phyloP scores from a whole-genome alignment of 169 alveolate genomes.

The Toxoplasma gondii region DNA sequence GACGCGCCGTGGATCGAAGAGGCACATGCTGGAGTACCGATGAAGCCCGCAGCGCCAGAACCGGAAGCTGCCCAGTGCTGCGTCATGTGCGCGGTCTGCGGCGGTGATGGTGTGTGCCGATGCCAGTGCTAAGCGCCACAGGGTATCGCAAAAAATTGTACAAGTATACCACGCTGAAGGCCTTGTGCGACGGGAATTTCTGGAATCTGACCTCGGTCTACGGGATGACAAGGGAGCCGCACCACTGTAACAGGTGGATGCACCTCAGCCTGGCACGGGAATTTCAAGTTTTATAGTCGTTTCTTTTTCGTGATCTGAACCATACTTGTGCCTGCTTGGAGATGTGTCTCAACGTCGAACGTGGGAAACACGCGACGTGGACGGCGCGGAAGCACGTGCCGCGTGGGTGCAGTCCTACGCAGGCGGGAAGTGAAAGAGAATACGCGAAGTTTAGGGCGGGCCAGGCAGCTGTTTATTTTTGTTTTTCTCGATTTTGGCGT shows the following conservation, averaged over 20 bases:
- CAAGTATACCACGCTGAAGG: neutral
- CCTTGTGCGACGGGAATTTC: neutral
- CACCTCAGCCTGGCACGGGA: neutral
- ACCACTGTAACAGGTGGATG: neutral
- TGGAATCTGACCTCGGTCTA: neutral
- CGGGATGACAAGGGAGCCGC: neutral
- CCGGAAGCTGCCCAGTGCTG: conserved; percentile 39
- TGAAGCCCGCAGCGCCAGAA: neutral
- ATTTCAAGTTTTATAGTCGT: neutral
- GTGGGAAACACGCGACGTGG: no score
- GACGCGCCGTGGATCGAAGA: conserved; percentile 72
- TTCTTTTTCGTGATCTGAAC: neutral
- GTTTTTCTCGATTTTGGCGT: neutral
- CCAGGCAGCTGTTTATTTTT: neutral
- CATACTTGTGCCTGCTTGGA: neutral
- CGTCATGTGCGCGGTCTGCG: conserved; percentile 56
- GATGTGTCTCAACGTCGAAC: neutral
- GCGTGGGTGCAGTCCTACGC: neutral
- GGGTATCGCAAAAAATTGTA: no score
- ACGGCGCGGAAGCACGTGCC: no score
- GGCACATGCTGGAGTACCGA: conserved; percentile 41
- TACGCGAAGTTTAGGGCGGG: neutral
- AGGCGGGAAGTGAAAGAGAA: neutral
- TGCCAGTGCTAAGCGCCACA: neutral
- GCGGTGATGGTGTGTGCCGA: conserved; percentile 58